Conservation (phyloP, 202 grass and related monocot genomes). For the Elaeis oleifera region DNA sequence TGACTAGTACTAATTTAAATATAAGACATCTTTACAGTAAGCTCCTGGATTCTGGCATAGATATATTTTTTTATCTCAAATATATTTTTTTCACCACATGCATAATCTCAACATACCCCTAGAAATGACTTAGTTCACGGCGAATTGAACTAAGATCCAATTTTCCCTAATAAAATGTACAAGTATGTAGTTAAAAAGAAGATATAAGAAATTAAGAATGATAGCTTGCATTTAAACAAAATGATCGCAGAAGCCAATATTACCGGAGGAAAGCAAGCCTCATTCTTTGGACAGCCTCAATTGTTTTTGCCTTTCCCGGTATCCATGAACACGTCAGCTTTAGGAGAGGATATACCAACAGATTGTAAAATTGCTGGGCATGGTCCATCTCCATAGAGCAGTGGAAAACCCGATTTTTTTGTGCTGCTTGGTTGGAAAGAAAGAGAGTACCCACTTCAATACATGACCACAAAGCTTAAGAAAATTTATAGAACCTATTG, state of each 20-base stretch:
- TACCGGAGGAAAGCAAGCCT: conserved; percentile 83
- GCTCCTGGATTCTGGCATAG: too few relatives aligned
- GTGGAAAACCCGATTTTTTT: conserved; percentile 58
- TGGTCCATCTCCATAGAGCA: conserved; percentile 86
- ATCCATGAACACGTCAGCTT: conserved; percentile 97
- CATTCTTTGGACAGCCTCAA: conserved; percentile 69
- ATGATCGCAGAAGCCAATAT: conserved; percentile 4
- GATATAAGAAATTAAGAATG: background rate
- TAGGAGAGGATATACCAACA: conserved; percentile 82
- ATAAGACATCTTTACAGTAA: background rate
- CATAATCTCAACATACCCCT: too few relatives aligned
- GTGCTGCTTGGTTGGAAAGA: conserved; percentile 42
- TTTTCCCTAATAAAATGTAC: background rate
- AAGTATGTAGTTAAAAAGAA: too few relatives aligned
- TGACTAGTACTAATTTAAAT: too few relatives aligned
- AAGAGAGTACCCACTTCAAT: conserved; percentile 7
- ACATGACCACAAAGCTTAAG: conserved; percentile 19
- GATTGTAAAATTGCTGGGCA: conserved; percentile 84
- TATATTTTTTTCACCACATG: too few relatives aligned
- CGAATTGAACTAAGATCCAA: background rate
- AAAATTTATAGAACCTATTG: background rate
- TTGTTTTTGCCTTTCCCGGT: conserved; percentile 55
- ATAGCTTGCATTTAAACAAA: background rate
- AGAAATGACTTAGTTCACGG: too few relatives aligned
- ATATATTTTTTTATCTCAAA: too few relatives aligned